phyloP scores from a whole-genome alignment of 345 rosid species.

The Bretschneidera sinensis region DNA sequence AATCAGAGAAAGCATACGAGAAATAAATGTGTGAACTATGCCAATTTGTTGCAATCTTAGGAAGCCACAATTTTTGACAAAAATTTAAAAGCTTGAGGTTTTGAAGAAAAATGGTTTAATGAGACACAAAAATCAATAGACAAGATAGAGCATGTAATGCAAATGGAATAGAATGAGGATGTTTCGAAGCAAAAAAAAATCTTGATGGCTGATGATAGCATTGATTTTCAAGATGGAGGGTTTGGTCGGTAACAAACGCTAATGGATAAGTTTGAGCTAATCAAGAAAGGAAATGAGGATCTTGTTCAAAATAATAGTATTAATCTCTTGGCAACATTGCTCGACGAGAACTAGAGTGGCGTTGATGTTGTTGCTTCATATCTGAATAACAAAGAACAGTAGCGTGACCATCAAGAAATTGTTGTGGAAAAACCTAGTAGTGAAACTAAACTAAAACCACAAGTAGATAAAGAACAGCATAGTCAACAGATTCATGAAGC shows the following conservation, averaged over 20 bases:
- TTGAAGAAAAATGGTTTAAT: conserved; percentile 12
- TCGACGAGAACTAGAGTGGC: conserved; percentile 22
- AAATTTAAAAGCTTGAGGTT: conserved; percentile 12
- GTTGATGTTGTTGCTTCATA: conserved; percentile 16
- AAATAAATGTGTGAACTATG: conserved; percentile 16
- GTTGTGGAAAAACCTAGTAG: conserved; percentile 16
- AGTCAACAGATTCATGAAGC: conserved; percentile 14
- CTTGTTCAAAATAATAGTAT: conserved; percentile 21
- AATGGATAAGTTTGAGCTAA: conserved; percentile 45
- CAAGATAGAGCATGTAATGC: conserved; percentile 30
- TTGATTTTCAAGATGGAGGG: conserved; percentile 26
- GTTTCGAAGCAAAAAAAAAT: no score
- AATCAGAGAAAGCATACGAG: conserved; percentile 14
- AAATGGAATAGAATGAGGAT: conserved; percentile 23
- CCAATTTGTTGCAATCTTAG: conserved; percentile 8
- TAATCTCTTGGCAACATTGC: conserved; percentile 8
- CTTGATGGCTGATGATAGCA: conserved; percentile 17
- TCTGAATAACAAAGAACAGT: conserved; percentile 16
- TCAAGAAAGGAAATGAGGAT: conserved; percentile 32
- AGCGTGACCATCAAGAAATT: conserved; percentile 19
- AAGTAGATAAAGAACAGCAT: conserved; percentile 19
- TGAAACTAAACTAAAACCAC: conserved; percentile 17
- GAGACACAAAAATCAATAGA: conserved; percentile 19
- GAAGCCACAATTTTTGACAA: conserved; percentile 13
- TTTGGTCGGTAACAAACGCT: conserved; percentile 26